Evolutionary conservation across 768 basidiomycete genomes (phyloP).

Genomic region (Boletus reticuloceps): DNA sequence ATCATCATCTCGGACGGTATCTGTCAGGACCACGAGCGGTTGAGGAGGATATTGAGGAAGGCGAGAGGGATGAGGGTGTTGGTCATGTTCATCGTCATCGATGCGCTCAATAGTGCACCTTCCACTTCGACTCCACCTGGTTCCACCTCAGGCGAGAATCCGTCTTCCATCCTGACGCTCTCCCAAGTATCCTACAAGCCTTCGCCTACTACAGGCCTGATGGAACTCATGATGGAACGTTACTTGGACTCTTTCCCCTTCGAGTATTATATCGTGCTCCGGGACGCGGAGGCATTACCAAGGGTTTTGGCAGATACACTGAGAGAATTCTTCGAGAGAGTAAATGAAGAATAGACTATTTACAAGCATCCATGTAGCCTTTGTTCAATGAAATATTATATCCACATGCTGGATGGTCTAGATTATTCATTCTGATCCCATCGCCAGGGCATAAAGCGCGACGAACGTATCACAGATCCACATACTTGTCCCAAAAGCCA

Average conservation of each 20-base stretch:
- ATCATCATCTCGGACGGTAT: slow-evolving; percentile 99
- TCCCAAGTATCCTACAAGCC: slow-evolving; percentile 84
- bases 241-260: slow-evolving; percentile 98
- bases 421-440: not conserved
- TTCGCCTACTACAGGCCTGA: slow-evolving; percentile 47
- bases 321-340: slow-evolving; percentile 87
- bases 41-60: slow-evolving; percentile 74
- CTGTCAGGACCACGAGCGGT: slow-evolving; percentile 89
- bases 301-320: slow-evolving; percentile 86
- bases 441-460: not conserved
- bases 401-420: not conserved
- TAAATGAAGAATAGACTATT: slow-evolving; percentile 55
- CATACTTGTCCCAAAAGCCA: slow-evolving; percentile 83
- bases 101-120: slow-evolving; percentile 67
- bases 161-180: slow-evolving; percentile 89
- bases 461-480: slow-evolving; percentile 28
- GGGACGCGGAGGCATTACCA: slow-evolving; percentile 88
- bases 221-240: slow-evolving; percentile 84
- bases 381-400: not conserved
- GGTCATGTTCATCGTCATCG: slow-evolving; percentile 95
- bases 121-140: slow-evolving; percentile 10
- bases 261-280: slow-evolving; percentile 93
- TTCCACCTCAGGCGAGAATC: slow-evolving; percentile 25
- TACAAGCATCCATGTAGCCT: not conserved
- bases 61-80: slow-evolving; percentile 90